phyloP scores from a whole-genome alignment of 768 basidiomycete species.

The Crepidotus variabilis region DNA sequence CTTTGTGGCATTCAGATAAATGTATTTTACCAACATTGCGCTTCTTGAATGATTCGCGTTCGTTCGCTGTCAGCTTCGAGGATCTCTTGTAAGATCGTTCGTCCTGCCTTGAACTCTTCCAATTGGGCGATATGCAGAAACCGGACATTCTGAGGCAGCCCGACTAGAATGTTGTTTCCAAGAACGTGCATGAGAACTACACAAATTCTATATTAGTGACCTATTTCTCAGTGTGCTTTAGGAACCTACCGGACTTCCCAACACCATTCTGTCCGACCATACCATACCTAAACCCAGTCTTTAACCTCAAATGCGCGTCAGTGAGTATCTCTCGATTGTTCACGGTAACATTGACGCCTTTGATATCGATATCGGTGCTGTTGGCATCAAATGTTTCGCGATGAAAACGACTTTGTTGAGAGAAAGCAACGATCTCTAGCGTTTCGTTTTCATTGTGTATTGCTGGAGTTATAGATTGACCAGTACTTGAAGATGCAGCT shows the following conservation, averaged over 20 bases:
- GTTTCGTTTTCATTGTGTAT: too few relatives aligned
- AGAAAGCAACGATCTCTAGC: slow-evolving; percentile 32
- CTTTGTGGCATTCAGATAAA: neutral
- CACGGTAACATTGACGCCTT: slow-evolving; percentile 48
- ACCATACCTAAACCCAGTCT: slow-evolving; percentile 45
- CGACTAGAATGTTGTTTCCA: slow-evolving; percentile 26
- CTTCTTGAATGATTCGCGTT: slow-evolving; percentile 23
- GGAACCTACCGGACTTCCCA: slow-evolving; percentile 46
- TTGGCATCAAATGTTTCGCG: slow-evolving; percentile 40
- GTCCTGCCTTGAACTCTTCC: slow-evolving; percentile 23
- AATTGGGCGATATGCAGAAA: slow-evolving; percentile 29
- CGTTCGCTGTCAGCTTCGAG: slow-evolving; percentile 23
- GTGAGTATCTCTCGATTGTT: slow-evolving; percentile 48
- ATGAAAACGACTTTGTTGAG: slow-evolving; percentile 48
- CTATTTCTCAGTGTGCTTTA: neutral
- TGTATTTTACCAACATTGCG: slow-evolving; percentile 16
- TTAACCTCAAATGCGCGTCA: slow-evolving; percentile 50
- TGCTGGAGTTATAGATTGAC: too few relatives aligned
- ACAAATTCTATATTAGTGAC: too few relatives aligned
- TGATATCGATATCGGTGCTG: slow-evolving; percentile 46
- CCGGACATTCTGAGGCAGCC: slow-evolving; percentile 29
- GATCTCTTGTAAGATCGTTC: slow-evolving; percentile 24
- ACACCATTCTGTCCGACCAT: slow-evolving; percentile 56
- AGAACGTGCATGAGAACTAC: slow-evolving; percentile 28
- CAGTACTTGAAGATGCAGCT: too few relatives aligned